A percentile compares a stretch with the other conserved stretches of the same genome.
Conservation (phyloP, 2,329 filamentous ascomycete genomes). For the Aspergillus ochraceoroseus region DNA sequence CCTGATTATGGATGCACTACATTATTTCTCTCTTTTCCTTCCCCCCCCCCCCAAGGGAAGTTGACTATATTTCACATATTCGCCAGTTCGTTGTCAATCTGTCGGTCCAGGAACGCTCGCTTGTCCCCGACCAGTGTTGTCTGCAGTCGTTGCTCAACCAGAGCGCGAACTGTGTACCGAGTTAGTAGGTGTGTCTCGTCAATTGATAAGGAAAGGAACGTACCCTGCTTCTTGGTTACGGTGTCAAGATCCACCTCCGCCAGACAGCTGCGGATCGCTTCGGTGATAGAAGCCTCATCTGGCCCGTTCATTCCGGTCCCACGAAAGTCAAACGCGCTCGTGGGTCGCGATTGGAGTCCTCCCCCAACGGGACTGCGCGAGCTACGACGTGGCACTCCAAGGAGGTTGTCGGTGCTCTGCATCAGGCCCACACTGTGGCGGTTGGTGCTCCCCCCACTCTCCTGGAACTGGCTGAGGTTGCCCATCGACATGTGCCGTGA, state of each 20-base stretch:
- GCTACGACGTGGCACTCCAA: constrained; percentile 34
- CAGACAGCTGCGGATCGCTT: constrained; percentile 77
- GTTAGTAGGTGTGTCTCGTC: constrained; percentile 1
- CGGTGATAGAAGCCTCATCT: constrained; percentile 73
- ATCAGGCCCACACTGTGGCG: constrained; percentile 43
- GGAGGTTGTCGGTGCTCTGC: constrained; percentile 45
- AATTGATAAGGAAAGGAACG: constrained; percentile 22
- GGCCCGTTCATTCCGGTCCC: constrained; percentile 53
- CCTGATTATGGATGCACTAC: too few species aligned
- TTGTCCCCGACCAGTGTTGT: constrained; percentile 82
- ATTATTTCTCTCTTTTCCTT: too few species aligned
- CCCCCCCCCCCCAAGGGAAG: not conserved
- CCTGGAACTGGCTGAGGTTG: constrained; percentile 47
- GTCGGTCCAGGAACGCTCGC: constrained; percentile 80
- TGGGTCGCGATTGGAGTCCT: constrained; percentile 45
- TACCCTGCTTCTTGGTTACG: constrained; percentile 94
- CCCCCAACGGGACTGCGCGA: constrained; percentile 50
- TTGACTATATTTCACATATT: constrained; percentile 63
- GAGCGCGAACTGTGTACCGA: constrained; percentile 57
- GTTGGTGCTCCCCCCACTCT: constrained; percentile 34
- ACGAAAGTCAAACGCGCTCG: constrained; percentile 56
- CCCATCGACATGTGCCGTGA: constrained; percentile 59
- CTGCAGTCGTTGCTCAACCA: constrained; percentile 90
- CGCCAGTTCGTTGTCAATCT: constrained; percentile 89
- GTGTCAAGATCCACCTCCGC: constrained; percentile 86